phyloP scores from a whole-genome alignment of 2,329 filamentous ascomycete species.

The Aschersonia sp. region DNA sequence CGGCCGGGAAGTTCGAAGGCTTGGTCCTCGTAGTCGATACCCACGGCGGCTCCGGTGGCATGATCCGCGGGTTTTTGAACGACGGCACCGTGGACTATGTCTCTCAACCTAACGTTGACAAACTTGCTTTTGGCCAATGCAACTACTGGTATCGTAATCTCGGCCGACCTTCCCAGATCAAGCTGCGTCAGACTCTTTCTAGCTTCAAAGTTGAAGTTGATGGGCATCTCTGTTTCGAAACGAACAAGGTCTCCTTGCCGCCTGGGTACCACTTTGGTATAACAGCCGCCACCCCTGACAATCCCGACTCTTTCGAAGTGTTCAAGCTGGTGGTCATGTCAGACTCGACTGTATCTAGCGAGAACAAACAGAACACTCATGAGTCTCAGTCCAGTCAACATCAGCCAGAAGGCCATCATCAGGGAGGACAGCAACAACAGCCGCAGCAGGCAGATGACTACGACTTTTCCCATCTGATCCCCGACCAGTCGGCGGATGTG shows the following conservation, averaged over 20 bases:
- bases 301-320: slow-evolving; percentile 85
- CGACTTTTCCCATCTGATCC: slow-evolving; percentile 18
- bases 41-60: slow-evolving; percentile 63
- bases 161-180: slow-evolving; percentile 67
- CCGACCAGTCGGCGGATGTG: slow-evolving; percentile 31
- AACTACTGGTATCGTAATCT: slow-evolving; percentile 83
- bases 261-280: slow-evolving; percentile 73
- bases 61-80: slow-evolving; percentile 84
- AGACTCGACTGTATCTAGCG: slow-evolving; percentile 21
- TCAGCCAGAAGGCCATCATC: slow-evolving; percentile 14
- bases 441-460: slow-evolving; percentile 9
- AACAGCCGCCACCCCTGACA: slow-evolving; percentile 77
- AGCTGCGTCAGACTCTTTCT: slow-evolving; percentile 48
- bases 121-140: slow-evolving; percentile 85
- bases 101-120: slow-evolving; percentile 62
- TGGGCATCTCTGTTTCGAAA: slow-evolving; percentile 69
- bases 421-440: slow-evolving; percentile 19
- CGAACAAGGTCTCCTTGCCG: slow-evolving; percentile 63
- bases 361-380: slow-evolving; percentile 4
- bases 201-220: slow-evolving; percentile 71
- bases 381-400: slow-evolving; percentile 7
- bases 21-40: slow-evolving; percentile 75
- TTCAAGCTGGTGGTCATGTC: slow-evolving; percentile 71
- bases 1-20: slow-evolving; percentile 75
- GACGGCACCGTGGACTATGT: slow-evolving; percentile 74